Percentiles rank a stretch among this genome's conserved stretches.
These are phyloP conservation scores for Phialophora tarda DNA, from an alignment of 2,329 filamentous ascomycete species.

Conservation along the genomic window DNA sequence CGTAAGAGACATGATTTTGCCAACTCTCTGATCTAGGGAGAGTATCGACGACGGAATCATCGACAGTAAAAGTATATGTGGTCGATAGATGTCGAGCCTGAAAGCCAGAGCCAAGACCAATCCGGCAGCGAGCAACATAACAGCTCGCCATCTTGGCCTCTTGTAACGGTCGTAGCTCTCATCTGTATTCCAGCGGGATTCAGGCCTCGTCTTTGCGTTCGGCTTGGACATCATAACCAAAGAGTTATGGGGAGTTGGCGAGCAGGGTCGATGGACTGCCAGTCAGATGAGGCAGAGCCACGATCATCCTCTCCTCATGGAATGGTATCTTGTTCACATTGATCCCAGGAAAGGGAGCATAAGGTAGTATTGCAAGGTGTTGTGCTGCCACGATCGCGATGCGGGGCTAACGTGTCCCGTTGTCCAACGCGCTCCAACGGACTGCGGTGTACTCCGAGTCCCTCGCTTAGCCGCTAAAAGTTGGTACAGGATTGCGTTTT, in stretches of 20 bases:
- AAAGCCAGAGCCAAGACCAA: neutral
- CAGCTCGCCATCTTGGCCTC: slow-evolving; percentile 8
- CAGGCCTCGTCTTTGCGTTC: neutral
- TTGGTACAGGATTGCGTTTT: too few relatives aligned
- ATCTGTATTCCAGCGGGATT: slow-evolving; percentile 1
- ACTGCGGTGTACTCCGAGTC: neutral
- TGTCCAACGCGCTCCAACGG: neutral
- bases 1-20: slow-evolving; percentile 52
- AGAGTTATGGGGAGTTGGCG: neutral
- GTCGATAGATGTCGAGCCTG: slow-evolving; percentile 5
- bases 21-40: slow-evolving; percentile 48
- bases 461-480: neutral
- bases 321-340: neutral
- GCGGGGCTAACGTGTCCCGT: neutral
- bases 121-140: slow-evolving; percentile 7
- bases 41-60: slow-evolving; percentile 20
- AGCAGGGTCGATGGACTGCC: neutral
- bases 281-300: neutral
- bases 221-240: neutral
- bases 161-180: slow-evolving; percentile 17
- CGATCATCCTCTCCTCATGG: neutral
- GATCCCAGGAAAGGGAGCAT: neutral
- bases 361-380: neutral
- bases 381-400: neutral
- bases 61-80: slow-evolving; percentile 1